phyloP scores from a whole-genome alignment of 805 yeast genomes.

The Candida boleticola region DNA sequence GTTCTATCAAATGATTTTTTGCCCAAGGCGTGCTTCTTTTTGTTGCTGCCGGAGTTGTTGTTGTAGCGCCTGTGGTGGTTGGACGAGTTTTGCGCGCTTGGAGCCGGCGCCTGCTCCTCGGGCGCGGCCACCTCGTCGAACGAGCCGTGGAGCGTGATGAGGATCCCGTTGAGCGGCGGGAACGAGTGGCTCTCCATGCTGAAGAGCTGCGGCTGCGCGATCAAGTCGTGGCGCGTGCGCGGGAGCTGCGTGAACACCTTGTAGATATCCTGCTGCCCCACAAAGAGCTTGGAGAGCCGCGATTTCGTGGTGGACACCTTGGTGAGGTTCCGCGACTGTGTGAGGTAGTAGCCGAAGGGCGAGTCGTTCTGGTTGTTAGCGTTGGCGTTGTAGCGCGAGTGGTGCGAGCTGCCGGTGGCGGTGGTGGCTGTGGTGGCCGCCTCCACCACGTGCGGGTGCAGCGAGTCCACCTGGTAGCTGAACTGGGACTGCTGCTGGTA shows the following conservation, averaged over 20 bases:
- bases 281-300: conserved; percentile 56
- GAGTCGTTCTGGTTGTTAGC: conserved; percentile 22
- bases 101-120: conserved; percentile 27
- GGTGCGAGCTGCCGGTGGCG: conserved; percentile 7
- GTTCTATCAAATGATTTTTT: conserved; percentile 84
- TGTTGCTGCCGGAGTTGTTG: conserved; percentile 14
- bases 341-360: conserved; percentile 65
- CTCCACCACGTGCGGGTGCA: conserved; percentile 51
- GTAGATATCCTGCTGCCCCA: conserved; percentile 68
- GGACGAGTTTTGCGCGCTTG: conserved; percentile 7
- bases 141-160: conserved; percentile 80
- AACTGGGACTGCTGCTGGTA: conserved; percentile 85
- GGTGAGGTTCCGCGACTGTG: conserved; percentile 73
- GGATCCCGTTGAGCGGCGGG: conserved; percentile 72
- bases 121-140: conserved; percentile 70
- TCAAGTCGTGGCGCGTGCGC: conserved; percentile 68
- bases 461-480: conserved; percentile 72
- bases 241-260: conserved; percentile 69
- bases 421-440: conserved; percentile 5
- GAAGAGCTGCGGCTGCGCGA: conserved; percentile 60
- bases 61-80: conserved; percentile 13
- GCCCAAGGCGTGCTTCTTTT: conserved; percentile 39
- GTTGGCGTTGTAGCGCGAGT: neutral
- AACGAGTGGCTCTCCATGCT: conserved; percentile 77
- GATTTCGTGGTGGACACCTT: conserved; percentile 55